Conservation (phyloP, 2,329 filamentous ascomycete genomes). For the Colletotrichum musicola region DNA sequence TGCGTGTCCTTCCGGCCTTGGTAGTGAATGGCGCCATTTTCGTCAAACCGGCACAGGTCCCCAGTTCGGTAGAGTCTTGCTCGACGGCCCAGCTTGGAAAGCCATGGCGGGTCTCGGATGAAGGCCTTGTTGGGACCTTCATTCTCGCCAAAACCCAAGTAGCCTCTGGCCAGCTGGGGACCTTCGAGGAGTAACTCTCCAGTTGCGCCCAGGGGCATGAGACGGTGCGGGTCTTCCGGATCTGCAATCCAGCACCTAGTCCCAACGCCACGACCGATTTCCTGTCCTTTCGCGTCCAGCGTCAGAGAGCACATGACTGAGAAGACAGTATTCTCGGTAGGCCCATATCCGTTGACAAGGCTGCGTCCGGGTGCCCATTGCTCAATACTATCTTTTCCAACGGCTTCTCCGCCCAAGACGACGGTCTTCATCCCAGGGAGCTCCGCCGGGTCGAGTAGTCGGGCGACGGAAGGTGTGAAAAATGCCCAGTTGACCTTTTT, state of each 20-base stretch:
- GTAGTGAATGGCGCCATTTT: conserved; percentile 36
- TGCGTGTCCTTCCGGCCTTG: conserved; percentile 41
- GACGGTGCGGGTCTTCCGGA: conserved; percentile 8
- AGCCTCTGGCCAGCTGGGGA: conserved; percentile 27
- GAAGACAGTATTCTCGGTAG: conserved; percentile 41
- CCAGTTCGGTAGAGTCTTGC: conserved; percentile 39
- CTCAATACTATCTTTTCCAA: conserved; percentile 39
- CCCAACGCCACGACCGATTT: conserved; percentile 26
- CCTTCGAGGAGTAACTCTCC: conserved; percentile 37
- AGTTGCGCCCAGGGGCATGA: conserved; percentile 24
- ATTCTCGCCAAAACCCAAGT: conserved; percentile 19
- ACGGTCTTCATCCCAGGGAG: conserved; percentile 55
- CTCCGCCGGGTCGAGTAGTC: conserved; percentile 52
- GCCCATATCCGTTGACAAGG: conserved; percentile 41
- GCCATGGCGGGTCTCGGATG: conserved; percentile 21
- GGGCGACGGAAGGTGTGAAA: conserved; percentile 69
- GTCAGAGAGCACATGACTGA: conserved; percentile 37
- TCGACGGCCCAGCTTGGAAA: conserved; percentile 19
- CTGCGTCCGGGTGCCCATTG: conserved; percentile 38
- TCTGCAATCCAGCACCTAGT: conserved; percentile 30
- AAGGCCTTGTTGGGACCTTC: conserved; percentile 28
- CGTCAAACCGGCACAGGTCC: conserved; percentile 30
- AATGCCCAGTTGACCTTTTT: conserved; percentile 65
- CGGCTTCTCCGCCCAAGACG: conserved; percentile 44
- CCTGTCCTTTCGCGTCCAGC: neutral